phyloP scores from a whole-genome alignment of 805 yeast genomes.

The Lipomyces sp. region DNA sequence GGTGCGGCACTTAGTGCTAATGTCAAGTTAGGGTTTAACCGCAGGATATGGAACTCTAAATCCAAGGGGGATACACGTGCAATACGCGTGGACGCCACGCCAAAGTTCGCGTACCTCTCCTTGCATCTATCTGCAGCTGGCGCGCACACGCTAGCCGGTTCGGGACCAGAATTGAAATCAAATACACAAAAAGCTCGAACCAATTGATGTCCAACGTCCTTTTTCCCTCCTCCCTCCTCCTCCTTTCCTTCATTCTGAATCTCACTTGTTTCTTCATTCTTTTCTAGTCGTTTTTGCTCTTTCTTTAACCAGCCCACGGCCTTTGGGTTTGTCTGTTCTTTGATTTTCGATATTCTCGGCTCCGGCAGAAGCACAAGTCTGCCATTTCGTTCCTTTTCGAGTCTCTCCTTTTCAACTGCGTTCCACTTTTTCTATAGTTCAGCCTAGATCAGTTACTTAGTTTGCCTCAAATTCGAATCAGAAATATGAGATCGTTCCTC shows the following conservation, averaged over 20 bases:
- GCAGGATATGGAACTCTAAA: neutral
- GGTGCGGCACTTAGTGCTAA: neutral
- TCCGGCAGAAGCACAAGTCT: slow-evolving; percentile 35
- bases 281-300: neutral
- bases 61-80: neutral
- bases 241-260: slow-evolving; percentile 1
- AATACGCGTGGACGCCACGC: neutral
- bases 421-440: neutral
- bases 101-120: neutral
- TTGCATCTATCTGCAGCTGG: neutral
- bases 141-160: neutral
- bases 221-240: neutral
- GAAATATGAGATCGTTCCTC: slow-evolving; percentile 10
- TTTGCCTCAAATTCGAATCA: slow-evolving; percentile 1
- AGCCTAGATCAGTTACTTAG: slow-evolving; percentile 11
- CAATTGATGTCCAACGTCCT: neutral
- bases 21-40: neutral
- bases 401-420: neutral
- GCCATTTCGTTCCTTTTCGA: slow-evolving; percentile 14
- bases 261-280: neutral
- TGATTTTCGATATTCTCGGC: slow-evolving; percentile 16
- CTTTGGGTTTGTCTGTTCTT: neutral
- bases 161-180: neutral
- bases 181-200: neutral
- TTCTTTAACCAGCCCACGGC: neutral